Evolutionary conservation across 2,329 filamentous ascomycete genomes (phyloP).

Genomic region (Penicillium palitans): DNA sequence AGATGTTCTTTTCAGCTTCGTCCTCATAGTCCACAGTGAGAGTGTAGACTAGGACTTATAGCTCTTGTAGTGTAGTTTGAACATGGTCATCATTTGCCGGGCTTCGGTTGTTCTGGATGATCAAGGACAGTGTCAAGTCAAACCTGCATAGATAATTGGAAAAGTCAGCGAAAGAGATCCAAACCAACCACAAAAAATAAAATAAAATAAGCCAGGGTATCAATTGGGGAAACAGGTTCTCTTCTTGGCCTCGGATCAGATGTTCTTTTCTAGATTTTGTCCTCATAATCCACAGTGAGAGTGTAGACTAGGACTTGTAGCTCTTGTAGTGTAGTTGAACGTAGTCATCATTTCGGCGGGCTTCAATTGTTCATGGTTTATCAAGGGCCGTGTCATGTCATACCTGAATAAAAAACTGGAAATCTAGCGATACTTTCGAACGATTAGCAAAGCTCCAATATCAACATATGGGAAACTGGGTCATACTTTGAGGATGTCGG

Average conservation of each 20-base stretch:
- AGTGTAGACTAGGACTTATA: background rate
- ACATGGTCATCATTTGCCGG: background rate
- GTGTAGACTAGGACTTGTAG: background rate
- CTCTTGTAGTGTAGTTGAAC: background rate
- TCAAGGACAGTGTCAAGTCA: background rate
- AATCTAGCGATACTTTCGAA: background rate
- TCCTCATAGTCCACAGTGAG: background rate
- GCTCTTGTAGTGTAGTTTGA: background rate
- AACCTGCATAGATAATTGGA: background rate
- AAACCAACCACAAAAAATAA: no score
- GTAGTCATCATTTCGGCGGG: background rate
- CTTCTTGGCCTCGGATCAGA: background rate
- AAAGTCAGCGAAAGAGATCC: background rate
- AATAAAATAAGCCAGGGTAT: background rate
- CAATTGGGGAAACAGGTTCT: background rate
- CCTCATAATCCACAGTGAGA: background rate
- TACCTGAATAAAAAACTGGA: background rate
- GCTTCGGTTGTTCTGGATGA: background rate
- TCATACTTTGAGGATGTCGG: background rate
- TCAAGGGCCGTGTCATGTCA: background rate
- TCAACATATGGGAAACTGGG: background rate
- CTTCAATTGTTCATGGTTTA: background rate
- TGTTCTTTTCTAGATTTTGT: background rate
- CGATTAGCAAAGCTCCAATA: background rate
- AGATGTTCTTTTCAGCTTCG: background rate